A percentile compares a stretch with the other conserved stretches of the same genome.
These are phyloP conservation scores for Cajanus cajan DNA, from an alignment of 306 rosid species.

Conservation along the genomic window DNA sequence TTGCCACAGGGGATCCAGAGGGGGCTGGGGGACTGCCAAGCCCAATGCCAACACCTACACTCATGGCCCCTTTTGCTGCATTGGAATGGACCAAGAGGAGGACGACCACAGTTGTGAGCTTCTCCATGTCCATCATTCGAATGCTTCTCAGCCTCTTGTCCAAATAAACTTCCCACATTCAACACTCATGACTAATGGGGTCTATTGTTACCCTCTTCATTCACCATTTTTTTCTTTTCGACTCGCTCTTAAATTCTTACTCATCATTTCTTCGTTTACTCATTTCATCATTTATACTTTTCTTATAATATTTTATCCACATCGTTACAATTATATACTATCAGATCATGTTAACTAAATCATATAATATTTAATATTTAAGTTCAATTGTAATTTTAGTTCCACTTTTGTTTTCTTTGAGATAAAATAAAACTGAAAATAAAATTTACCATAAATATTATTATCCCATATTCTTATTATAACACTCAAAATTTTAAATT, in stretches of 20 bases:
- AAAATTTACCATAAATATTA: no score
- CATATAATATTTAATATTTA: no score
- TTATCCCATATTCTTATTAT: no score
- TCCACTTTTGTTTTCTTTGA: no score
- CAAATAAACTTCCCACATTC: slow-evolving; percentile 35
- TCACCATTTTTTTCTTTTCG: neutral
- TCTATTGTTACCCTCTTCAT: slow-evolving; percentile 27
- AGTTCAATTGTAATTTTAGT: no score
- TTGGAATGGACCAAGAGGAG: slow-evolving; percentile 21
- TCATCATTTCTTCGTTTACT: neutral
- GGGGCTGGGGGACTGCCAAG: no score
- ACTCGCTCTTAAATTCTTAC: neutral
- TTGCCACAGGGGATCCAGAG: slow-evolving; percentile 41
- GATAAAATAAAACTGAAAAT: no score
- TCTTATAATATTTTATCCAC: no score
- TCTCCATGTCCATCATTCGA: neutral
- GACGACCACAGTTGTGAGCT: no score
- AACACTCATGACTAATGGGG: slow-evolving; percentile 31
- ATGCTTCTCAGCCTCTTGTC: slow-evolving; percentile 28
- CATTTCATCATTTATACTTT: neutral
- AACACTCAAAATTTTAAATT: no score
- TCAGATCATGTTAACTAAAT: no score
- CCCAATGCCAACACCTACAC: slow-evolving; percentile 27
- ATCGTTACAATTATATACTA: no score
- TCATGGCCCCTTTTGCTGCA: slow-evolving; percentile 41